Evolutionary conservation across 208 protist genomes (phyloP).

Genomic region (Tetramitus jugosus): DNA sequence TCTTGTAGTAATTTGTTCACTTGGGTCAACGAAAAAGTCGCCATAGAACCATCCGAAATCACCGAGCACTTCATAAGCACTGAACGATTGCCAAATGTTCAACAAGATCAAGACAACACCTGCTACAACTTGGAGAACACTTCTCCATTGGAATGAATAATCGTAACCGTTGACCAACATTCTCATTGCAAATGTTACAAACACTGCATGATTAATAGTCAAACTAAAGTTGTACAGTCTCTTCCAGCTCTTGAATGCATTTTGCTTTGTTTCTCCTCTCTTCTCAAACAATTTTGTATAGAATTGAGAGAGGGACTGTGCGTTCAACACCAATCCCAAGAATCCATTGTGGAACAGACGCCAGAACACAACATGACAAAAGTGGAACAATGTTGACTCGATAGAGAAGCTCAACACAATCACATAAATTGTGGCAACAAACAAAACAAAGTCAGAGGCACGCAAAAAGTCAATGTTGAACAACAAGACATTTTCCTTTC

Average conservation of each 20-base stretch:
- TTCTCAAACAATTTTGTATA: slow-evolving; percentile 34
- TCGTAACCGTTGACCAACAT: neutral
- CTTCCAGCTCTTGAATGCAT: slow-evolving; percentile 81
- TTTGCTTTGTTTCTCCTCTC: neutral
- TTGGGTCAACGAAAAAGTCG: slow-evolving; percentile 58
- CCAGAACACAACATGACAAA: slow-evolving; percentile 64
- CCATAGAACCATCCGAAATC: slow-evolving; percentile 86
- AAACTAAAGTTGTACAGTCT: slow-evolving; percentile 63
- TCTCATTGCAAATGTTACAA: neutral
- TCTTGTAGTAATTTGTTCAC: slow-evolving; percentile 47
- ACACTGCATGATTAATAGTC: slow-evolving; percentile 41
- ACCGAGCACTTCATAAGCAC: slow-evolving; percentile 68
- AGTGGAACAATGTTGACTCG: slow-evolving; percentile 46
- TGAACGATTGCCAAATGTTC: slow-evolving; percentile 64
- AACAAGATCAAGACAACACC: slow-evolving; percentile 44
- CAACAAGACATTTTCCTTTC: neutral
- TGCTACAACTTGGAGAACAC: neutral
- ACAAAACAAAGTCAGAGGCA: slow-evolving; percentile 61
- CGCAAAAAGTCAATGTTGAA: slow-evolving; percentile 38
- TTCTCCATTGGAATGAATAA: neutral
- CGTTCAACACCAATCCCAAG: slow-evolving; percentile 62
- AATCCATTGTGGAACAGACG: slow-evolving; percentile 57
- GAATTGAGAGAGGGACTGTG: slow-evolving; percentile 57
- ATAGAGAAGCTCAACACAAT: slow-evolving; percentile 44
- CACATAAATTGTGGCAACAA: slow-evolving; percentile 56